Evolutionary conservation across 768 basidiomycete species (phyloP), one percentile per base, ranked within the genome.

Genomic region (Trametes gibbosa): DNA sequence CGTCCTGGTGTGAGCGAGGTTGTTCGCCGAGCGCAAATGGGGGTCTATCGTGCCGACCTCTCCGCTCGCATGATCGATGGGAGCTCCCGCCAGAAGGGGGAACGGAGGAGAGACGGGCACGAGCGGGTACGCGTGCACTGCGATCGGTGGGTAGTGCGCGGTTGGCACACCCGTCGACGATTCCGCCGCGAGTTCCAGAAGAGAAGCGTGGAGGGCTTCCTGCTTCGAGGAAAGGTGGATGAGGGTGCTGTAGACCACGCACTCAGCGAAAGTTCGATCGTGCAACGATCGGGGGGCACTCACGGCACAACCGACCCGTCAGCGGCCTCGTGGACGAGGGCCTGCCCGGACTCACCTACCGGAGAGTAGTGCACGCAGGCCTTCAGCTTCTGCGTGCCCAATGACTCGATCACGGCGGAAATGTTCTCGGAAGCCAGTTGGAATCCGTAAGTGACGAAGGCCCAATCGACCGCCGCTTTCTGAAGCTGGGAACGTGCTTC

Each of bases 291-390:
- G 35, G 41, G 39, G 24, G 35, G 16, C 2, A 59, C 55, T 64
- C 47, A 75, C 77, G 72, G 75, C 17, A 73, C 41, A 53, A 62
- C 60, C 40, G 53, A 62, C 19, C 68, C 68, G 41, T 55, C 57
- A 5, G 32, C 42, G 46, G 70, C 65, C 48, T 65, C 68, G 32
- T 70, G 53, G 24, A 77, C 42, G 29, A 76, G 66, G 16, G 63
- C 68, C 9, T 66, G 61, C 5, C 64, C 63, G n/a, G 55, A 41
- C 14, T 72, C 66, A 6, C 68, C 49, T 5, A 61, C 49, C 17
- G 76, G 76, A 41, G 70, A 72, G 63, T 68, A 77, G 54, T 77
- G 76, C n/a, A 73, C 66, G 53, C 66, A 70, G n/a, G 67, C 74
- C 51, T 59, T 68, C 50, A 73, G 61, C 34, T 64, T 50, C 34